Evolutionary conservation across 768 basidiomycete genomes (phyloP), one percentile per base, ranked within the genome.

Genomic region (Mycena filopes): DNA sequence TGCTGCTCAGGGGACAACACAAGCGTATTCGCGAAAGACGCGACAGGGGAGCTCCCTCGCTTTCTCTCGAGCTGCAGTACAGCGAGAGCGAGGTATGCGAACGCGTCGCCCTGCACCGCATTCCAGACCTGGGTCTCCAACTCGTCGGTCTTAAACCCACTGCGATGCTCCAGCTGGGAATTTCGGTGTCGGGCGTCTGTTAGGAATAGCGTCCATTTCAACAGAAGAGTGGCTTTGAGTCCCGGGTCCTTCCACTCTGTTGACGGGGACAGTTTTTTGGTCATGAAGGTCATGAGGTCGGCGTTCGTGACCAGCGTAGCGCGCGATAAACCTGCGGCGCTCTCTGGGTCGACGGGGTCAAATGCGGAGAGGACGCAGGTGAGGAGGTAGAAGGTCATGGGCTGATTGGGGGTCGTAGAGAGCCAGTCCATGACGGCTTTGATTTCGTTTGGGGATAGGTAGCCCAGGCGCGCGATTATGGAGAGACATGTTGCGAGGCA

Each of bases 191-290:
- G 84, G 8, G 88, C 84, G 67, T 93, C 89, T 1, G 93, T 89
- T 68, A 95, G 80, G 75, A 94, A 94, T 62, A 96, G 82, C 0
- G 94, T 91, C 94, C 94, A 96, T 72, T 94, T 93, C 41, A 98
- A 83, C n/a, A 91, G 77, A 7, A 96, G 72, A 2, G 85, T 83
- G 0, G 93, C 89, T 71, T 90, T 92, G 18, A 97, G 77, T 2
- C 88, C 88, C 1, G 83, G 78, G 21, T 91, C 89, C 57, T 84
- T 89, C 93, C 94, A 95, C 18, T 82, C 77, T 2, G 85, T 77
- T 3, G 82, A 69, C 11, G 84, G 72, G 16, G 82, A 79, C 9
- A 92, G 77, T 64, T 86, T 86, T 58, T 79, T 85, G 21, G 81
- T 86, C 89, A 93, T 89, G 62, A 81, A 87, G 0, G 81, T 67